Percentiles rank a stretch among this genome's conserved stretches.
phyloP scores from a whole-genome alignment of 2,329 filamentous ascomycete genomes.

The Knufia fluminis region DNA sequence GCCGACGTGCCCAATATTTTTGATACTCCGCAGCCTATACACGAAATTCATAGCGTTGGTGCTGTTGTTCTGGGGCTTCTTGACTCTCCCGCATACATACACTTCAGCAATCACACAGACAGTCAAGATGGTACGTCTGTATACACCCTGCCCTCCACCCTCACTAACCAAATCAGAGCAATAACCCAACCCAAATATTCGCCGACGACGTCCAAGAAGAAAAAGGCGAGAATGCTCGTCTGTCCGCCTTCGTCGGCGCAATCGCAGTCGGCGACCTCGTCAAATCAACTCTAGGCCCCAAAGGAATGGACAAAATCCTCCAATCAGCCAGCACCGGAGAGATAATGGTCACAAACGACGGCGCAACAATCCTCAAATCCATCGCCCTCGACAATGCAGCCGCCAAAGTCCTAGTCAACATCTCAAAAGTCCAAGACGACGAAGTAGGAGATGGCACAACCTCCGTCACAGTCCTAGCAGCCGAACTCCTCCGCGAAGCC shows the following conservation, averaged over 20 bases:
- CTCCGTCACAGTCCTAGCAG: constrained; percentile 90
- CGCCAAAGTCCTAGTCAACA: constrained; percentile 96
- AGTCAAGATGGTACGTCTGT: background rate
- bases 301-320: constrained; percentile 98
- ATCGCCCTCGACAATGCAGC: constrained; percentile 98
- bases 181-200: constrained; percentile 92
- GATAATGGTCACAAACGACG: constrained; percentile 98
- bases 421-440: constrained; percentile 98
- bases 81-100: background rate
- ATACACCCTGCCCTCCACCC: too few species aligned
- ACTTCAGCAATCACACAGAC: background rate
- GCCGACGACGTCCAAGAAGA: constrained; percentile 93
- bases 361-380: constrained; percentile 94
- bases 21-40: constrained; percentile 2
- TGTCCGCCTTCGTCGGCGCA: constrained; percentile 94
- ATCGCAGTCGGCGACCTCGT: constrained; percentile 96
- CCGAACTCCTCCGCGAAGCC: constrained; percentile 88
- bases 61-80: background rate
- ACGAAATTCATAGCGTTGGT: background rate
- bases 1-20: background rate
- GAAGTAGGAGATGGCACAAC: constrained; percentile 98
- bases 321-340: constrained; percentile 93
- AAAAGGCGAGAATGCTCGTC: constrained; percentile 97
- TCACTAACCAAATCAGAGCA: background rate
- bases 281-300: constrained; percentile 92